These are phyloP conservation scores for Musa itinerans DNA, from an alignment of 176 grass and related monocot genomes.

Conservation along the genomic window DNA sequence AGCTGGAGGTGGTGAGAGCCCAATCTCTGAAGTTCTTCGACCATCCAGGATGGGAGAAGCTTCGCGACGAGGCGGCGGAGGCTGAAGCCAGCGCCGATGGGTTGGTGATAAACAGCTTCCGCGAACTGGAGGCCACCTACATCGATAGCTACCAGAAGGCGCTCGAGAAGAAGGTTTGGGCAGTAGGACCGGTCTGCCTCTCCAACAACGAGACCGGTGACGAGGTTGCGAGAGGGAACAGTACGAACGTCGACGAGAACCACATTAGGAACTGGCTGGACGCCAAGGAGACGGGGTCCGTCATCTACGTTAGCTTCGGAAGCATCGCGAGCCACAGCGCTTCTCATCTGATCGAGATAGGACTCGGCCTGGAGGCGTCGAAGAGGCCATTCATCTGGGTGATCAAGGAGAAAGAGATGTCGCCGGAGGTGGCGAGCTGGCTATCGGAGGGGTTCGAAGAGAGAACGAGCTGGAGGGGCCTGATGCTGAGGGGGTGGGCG, in stretches of 20 bases:
- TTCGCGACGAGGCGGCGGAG: not conserved
- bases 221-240: not conserved
- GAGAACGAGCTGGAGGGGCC: not conserved
- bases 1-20: constrained; percentile 10
- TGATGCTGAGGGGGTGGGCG: constrained; percentile 32
- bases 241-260: not conserved
- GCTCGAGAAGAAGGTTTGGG: not conserved
- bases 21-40: not conserved
- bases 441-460: constrained; percentile 3
- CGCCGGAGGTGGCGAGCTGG: constrained; percentile 1
- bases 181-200: not conserved
- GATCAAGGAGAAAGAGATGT: not conserved
- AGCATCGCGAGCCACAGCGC: not conserved
- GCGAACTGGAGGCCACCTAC: constrained; percentile 22
- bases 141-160: constrained; percentile 4
- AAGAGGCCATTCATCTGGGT: not conserved
- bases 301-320: not conserved
- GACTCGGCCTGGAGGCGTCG: not conserved
- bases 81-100: constrained; percentile 18
- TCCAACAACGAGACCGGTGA: not conserved
- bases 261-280: not conserved
- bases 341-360: not conserved
- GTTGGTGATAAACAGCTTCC: constrained; percentile 20
- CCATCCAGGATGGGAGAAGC: not conserved
- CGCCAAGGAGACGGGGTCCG: not conserved